Base-by-base conservation (phyloP, 2,329 filamentous ascomycete genomes). In the Pseudogymnoascus sp. region DNA sequence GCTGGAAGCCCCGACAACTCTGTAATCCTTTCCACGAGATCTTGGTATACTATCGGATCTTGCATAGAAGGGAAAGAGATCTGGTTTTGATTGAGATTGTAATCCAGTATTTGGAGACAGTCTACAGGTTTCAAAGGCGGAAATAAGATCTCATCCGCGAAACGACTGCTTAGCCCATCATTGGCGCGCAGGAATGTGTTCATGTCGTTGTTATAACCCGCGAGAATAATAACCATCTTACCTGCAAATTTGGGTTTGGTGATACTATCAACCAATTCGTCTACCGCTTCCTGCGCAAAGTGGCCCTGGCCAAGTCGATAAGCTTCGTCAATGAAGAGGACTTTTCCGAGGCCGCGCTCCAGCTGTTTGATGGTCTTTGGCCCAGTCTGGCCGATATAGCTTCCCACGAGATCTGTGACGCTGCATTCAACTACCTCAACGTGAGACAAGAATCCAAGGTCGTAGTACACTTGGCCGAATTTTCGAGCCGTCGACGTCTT, bases 381-480 rank as follows among this genome's bases (percentile, higher is more conserved):
- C 0, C 84, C 86, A 0, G 87, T 90, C 0, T 90, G 86, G 0
- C 88, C 88, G 0, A 89, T 67, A 63, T 84, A 91, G 63, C 87
- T 76, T 0, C 83, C 88, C 0, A 92, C 77, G 0, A 92, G 70
- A 34, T 91, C 87, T 0, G 84, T 0, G 86, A 85, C 0, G 88
- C 91, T n/a, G 50, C 79, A 82, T 60, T 90, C 85, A 0, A 85
- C 70, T 0, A 91, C 85, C 25, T 86, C 80, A 0, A 77, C 78
- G 0, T 76, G 76, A 0, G 81, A 73, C 0, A 92, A 73, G 34
- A 91, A 81, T 0, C 87, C 87, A 78, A 91, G 82, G 65, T 91
- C 84, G 67, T 89, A 91, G 67, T 83, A 92, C 0, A 92, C 76
- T 64, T 89, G 81, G 3, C 88, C 88, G 79, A 92, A 89, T 63